Percentiles rank a stretch among this genome's conserved stretches.
Evolutionary conservation across 805 yeast genomes (phyloP).

Genomic region (Pichia membranifaciens): DNA sequence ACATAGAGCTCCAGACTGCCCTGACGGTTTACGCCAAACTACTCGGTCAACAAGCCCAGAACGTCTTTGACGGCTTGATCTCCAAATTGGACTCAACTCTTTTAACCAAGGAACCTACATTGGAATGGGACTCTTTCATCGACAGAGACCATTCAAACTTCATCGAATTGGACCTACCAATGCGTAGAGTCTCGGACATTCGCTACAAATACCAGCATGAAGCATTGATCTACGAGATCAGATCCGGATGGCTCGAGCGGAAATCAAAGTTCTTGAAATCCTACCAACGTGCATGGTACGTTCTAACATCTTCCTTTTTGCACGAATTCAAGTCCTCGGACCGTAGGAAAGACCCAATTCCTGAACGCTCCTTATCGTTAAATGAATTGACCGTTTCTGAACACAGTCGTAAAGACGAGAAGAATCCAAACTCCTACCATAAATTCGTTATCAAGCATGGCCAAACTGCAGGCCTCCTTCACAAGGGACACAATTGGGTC

Average conservation of each 20-base stretch:
- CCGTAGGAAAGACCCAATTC: conserved; percentile 72
- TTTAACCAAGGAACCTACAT: conserved; percentile 67
- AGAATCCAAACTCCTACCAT: conserved; percentile 45
- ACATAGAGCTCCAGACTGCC: conserved; percentile 79
- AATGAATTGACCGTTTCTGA: conserved; percentile 79
- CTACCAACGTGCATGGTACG: conserved; percentile 88
- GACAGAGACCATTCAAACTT: conserved; percentile 60
- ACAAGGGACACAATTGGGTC: conserved; percentile 89
- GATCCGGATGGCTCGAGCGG: conserved; percentile 80
- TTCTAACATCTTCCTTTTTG: conserved; percentile 77
- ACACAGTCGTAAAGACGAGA: conserved; percentile 68
- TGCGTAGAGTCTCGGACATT: conserved; percentile 57
- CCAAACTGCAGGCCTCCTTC: conserved; percentile 65
- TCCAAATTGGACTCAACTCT: conserved; percentile 65
- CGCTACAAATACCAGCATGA: conserved; percentile 63
- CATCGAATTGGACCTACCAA: conserved; percentile 55
- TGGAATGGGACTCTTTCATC: conserved; percentile 87
- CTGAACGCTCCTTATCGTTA: conserved; percentile 75
- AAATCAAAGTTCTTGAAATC: conserved; percentile 87
- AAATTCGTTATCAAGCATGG: conserved; percentile 79
- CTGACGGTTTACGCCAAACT: conserved; percentile 65
- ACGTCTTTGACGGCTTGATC: conserved; percentile 59
- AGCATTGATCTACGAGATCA: conserved; percentile 59
- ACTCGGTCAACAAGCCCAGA: conserved; percentile 66
- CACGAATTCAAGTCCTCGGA: conserved; percentile 88